phyloP scores from a whole-genome alignment of 1,284 basidiomycete genomes.

The Papiliotrema fonsecae region DNA sequence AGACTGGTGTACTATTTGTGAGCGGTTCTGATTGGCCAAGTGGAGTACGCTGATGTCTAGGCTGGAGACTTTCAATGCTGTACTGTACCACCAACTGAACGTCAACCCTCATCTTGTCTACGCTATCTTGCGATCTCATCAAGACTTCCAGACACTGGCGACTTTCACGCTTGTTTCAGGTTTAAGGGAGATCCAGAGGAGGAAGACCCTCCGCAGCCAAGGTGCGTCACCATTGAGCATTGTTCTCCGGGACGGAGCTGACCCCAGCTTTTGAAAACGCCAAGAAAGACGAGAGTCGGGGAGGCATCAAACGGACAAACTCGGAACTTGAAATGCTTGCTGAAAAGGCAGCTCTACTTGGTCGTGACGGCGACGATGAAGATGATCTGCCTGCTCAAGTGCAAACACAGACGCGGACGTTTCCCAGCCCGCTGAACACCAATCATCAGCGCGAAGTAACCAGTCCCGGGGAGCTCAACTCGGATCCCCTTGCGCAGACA shows the following conservation, averaged over 20 bases:
- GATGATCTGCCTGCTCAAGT: slow-evolving; percentile 10
- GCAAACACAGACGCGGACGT: slow-evolving; percentile 1
- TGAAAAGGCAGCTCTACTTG: slow-evolving; percentile 42
- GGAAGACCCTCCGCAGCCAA: slow-evolving; percentile 63
- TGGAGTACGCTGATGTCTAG: slow-evolving; percentile 20
- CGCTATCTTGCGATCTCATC: slow-evolving; percentile 73
- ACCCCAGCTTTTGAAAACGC: slow-evolving; percentile 4
- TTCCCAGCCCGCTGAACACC: no score
- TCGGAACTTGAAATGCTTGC: slow-evolving; percentile 42
- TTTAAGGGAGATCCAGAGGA: slow-evolving; percentile 73
- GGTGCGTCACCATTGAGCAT: slow-evolving; percentile 19
- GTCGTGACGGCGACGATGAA: slow-evolving; percentile 27
- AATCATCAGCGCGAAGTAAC: slow-evolving; percentile 5
- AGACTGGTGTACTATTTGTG: slow-evolving; percentile 84
- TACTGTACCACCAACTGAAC: slow-evolving; percentile 61
- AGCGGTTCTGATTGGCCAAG: slow-evolving; percentile 18
- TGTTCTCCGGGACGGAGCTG: no score
- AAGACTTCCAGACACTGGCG: slow-evolving; percentile 77
- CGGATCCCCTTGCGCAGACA: slow-evolving; percentile 17
- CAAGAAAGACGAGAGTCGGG: slow-evolving; percentile 10
- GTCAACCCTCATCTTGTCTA: slow-evolving; percentile 87
- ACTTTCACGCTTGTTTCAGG: slow-evolving; percentile 79
- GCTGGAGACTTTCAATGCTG: slow-evolving; percentile 80
- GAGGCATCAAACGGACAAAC: slow-evolving; percentile 26
- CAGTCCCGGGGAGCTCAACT: slow-evolving; percentile 18